A percentile compares a stretch with the other conserved stretches of the same genome.
These are phyloP conservation scores for Vigna radiata DNA, from an alignment of 306 rosid species.

Conservation along the genomic window DNA sequence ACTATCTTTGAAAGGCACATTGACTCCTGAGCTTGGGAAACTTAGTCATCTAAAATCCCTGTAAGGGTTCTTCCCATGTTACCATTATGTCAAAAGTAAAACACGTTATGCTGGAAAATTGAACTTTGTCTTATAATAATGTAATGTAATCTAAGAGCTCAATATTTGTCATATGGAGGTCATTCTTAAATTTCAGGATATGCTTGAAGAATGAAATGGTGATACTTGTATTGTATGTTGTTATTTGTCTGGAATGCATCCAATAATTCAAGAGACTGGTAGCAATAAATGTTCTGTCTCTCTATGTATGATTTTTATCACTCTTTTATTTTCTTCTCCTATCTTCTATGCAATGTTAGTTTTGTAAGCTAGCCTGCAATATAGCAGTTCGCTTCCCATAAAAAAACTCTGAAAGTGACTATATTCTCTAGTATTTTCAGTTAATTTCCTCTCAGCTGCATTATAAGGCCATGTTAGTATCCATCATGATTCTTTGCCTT, in stretches of 20 bases:
- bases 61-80: slow-evolving; percentile 60
- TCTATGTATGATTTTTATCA: not conserved
- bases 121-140: slow-evolving; percentile 8
- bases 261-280: not conserved
- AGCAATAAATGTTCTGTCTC: not conserved
- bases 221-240: not conserved
- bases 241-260: not conserved
- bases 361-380: slow-evolving; percentile 1
- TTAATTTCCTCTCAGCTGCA: slow-evolving; percentile 4
- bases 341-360: not conserved
- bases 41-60: slow-evolving; percentile 69
- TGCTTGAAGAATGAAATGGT: not conserved
- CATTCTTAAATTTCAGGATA: slow-evolving; percentile 15
- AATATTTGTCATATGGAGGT: not conserved
- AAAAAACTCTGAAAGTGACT: not conserved
- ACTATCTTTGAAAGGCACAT: slow-evolving; percentile 77
- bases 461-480: not conserved
- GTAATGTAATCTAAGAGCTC: slow-evolving; percentile 9
- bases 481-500: slow-evolving; percentile 10
- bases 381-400: slow-evolving; percentile 9
- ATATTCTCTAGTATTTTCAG: not conserved
- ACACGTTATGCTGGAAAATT: slow-evolving; percentile 5
- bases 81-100: slow-evolving; percentile 10
- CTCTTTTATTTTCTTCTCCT: not conserved
- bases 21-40: slow-evolving; percentile 83